A percentile compares a stretch with the other conserved stretches of the same genome.
phyloP scores from a whole-genome alignment of 257 asterid genomes.

The Gardenia jasminoides region DNA sequence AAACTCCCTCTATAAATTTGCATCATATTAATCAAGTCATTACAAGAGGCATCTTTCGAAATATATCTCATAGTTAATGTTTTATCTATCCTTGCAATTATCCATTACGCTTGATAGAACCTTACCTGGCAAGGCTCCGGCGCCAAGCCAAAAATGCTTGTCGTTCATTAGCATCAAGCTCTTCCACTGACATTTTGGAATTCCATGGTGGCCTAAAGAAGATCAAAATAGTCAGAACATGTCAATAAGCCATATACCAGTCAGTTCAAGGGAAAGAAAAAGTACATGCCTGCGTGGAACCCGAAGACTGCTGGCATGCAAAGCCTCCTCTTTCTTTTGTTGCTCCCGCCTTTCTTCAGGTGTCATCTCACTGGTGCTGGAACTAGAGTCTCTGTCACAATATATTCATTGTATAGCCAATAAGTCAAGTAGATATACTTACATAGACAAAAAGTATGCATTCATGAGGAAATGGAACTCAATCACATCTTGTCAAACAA shows the following conservation, averaged over 20 bases:
- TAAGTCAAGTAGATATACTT: no score
- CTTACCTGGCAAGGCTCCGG: slow-evolving; percentile 90
- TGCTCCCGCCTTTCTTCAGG: slow-evolving; percentile 59
- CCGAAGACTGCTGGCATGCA: slow-evolving; percentile 90
- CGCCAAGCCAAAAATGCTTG: slow-evolving; percentile 93
- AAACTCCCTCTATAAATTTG: background rate
- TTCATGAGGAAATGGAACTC: background rate
- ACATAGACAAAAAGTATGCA: background rate
- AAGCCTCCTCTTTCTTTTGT: slow-evolving; percentile 82
- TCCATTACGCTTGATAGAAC: background rate
- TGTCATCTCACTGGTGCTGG: slow-evolving; percentile 52
- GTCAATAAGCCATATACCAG: slow-evolving; percentile 5
- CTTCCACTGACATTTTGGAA: slow-evolving; percentile 81
- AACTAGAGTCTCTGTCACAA: slow-evolving; percentile 63
- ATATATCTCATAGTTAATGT: background rate
- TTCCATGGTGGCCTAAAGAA: slow-evolving; percentile 88
- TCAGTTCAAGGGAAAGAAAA: background rate
- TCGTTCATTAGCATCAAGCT: slow-evolving; percentile 80
- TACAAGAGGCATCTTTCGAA: background rate
- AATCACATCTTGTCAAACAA: background rate
- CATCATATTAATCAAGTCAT: background rate
- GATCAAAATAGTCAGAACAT: slow-evolving; percentile 18
- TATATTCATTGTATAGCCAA: background rate
- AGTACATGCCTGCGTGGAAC: slow-evolving; percentile 81
- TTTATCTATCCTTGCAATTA: background rate